These are phyloP conservation scores for Penicillium sclerotigenum DNA, from an alignment of 2,329 filamentous ascomycete species.

Conservation along the genomic window DNA sequence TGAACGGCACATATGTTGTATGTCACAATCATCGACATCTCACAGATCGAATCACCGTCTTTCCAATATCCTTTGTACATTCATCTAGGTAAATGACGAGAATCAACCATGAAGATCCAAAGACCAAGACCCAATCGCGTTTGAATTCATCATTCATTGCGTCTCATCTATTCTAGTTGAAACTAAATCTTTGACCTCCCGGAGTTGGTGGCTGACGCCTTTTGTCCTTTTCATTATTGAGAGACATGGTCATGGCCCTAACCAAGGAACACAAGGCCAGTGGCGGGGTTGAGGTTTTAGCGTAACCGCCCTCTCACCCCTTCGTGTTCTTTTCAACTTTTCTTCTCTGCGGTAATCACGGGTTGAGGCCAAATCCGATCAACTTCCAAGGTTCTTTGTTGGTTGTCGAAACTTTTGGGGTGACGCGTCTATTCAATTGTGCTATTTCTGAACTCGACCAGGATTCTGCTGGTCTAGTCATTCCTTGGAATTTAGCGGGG, in stretches of 20 bases:
- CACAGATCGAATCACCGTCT: neutral
- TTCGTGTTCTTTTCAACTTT: conserved; percentile 4
- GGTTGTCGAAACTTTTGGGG: neutral
- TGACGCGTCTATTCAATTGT: neutral
- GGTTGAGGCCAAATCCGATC: neutral
- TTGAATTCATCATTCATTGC: neutral
- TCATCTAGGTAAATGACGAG: neutral
- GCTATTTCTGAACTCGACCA: neutral
- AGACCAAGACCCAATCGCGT: neutral
- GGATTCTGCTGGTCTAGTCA: neutral
- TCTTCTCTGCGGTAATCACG: conserved; percentile 4
- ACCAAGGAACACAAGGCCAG: conserved; percentile 6
- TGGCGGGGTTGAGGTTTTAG: conserved; percentile 5
- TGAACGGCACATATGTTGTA: neutral
- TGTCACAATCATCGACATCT: conserved; percentile 9
- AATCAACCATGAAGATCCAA: neutral
- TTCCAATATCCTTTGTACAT: neutral
- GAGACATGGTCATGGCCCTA: neutral
- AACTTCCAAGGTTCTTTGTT: neutral
- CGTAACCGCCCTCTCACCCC: conserved; percentile 2
- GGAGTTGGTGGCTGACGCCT: conserved; percentile 4
- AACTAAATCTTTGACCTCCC: conserved; percentile 1
- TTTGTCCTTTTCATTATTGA: neutral
- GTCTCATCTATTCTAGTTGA: neutral
- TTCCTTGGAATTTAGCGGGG: neutral